Evolutionary conservation across 1,139 yeast species (phyloP).

Genomic region (Debaryomycetaceae sp.): DNA sequence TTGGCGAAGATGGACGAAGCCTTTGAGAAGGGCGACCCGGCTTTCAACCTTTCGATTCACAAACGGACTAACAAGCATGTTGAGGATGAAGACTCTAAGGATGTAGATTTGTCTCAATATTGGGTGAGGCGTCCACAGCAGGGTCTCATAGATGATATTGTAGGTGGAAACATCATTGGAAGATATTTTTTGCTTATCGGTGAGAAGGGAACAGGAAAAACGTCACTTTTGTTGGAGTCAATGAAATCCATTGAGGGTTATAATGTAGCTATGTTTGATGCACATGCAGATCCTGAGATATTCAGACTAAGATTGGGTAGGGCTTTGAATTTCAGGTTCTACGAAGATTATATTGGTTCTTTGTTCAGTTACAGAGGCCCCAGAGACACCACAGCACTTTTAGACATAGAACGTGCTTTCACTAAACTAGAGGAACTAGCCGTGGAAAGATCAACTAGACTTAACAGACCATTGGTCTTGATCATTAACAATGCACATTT

Average conservation of each 20-base stretch:
- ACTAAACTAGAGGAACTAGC: constrained; percentile 75
- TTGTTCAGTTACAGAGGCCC: constrained; percentile 83
- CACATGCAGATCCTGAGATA: constrained; percentile 84
- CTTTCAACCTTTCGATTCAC: constrained; percentile 57
- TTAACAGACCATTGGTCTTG: constrained; percentile 56
- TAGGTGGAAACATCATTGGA: constrained; percentile 61
- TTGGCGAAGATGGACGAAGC: constrained; percentile 63
- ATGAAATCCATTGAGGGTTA: constrained; percentile 62
- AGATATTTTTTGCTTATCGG: constrained; percentile 73
- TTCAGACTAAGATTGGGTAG: constrained; percentile 73
- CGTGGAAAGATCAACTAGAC: constrained; percentile 36
- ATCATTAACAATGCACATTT: constrained; percentile 75
- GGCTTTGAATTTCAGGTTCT: constrained; percentile 70
- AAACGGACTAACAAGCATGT: constrained; percentile 32
- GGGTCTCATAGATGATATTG: constrained; percentile 57
- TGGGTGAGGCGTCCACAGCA: constrained; percentile 79
- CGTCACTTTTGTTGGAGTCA: constrained; percentile 68
- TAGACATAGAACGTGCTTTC: constrained; percentile 82
- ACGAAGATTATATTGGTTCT: constrained; percentile 81
- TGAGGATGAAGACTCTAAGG: constrained; percentile 23
- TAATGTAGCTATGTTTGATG: constrained; percentile 72
- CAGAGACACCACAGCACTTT: constrained; percentile 75
- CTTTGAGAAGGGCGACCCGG: constrained; percentile 67
- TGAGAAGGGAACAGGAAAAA: constrained; percentile 86
- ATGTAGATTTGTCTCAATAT: constrained; percentile 23